phyloP scores from a whole-genome alignment of 2,329 filamentous ascomycete genomes.

The Colletotrichum tamarilloi region DNA sequence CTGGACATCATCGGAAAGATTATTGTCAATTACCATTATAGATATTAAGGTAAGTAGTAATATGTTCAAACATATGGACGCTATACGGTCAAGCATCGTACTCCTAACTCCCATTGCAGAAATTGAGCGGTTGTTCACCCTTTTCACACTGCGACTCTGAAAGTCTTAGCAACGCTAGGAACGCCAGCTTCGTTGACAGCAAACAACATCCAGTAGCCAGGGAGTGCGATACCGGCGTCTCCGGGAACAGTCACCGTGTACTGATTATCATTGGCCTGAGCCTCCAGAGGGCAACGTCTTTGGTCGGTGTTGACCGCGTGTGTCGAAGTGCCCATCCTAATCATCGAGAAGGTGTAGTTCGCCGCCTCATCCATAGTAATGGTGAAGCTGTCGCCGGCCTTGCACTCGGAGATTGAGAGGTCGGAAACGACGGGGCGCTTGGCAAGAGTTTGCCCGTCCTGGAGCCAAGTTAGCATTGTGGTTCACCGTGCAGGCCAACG shows the following conservation, averaged over 20 bases:
- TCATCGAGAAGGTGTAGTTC: constrained; percentile 50
- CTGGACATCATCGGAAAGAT: neutral
- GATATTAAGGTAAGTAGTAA: neutral
- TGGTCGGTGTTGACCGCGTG: constrained; percentile 70
- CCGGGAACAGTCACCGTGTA: constrained; percentile 52
- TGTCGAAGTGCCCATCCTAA: constrained; percentile 61
- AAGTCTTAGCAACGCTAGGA: constrained; percentile 55
- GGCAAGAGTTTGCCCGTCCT: constrained; percentile 49
- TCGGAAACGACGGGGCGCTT: constrained; percentile 53
- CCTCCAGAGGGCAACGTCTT: constrained; percentile 59
- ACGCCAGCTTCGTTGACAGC: constrained; percentile 55
- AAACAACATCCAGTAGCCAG: constrained; percentile 66
- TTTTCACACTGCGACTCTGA: constrained; percentile 39
- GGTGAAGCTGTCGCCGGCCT: constrained; percentile 40
- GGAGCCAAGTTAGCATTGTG: constrained; percentile 18
- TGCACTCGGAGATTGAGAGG: constrained; percentile 42
- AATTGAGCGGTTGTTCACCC: neutral
- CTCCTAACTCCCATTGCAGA: neutral
- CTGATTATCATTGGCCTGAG: neutral
- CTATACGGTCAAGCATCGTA: neutral
- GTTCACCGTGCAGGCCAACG: neutral
- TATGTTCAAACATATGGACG: no score
- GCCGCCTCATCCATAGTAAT: constrained; percentile 44
- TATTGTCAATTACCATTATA: neutral
- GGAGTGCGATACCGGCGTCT: constrained; percentile 59